These are phyloP conservation scores for Neurospora tetrasperma DNA, from an alignment of 495 filamentous ascomycete genomes.

Conservation along the genomic window DNA sequence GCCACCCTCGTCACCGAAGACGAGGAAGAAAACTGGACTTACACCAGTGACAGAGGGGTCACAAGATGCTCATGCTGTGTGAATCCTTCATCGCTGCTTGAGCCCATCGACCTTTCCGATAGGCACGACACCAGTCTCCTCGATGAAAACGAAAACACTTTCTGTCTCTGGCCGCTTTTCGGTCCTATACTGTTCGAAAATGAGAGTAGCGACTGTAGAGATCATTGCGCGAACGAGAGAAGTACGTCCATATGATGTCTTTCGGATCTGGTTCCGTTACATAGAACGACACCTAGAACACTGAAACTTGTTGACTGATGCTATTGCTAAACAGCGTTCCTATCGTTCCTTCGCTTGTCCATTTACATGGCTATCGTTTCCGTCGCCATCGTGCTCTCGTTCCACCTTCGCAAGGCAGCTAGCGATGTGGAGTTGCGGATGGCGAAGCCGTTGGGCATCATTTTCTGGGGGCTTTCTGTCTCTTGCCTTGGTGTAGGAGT, in stretches of 20 bases:
- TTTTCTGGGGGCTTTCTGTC: slow-evolving; percentile 79
- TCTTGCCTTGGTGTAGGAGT: slow-evolving; percentile 66
- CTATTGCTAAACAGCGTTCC: slow-evolving; percentile 46
- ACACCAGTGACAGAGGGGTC: not conserved
- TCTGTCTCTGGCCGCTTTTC: slow-evolving; percentile 60
- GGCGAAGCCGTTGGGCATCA: slow-evolving; percentile 70
- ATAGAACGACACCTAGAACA: no score
- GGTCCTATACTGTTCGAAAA: slow-evolving; percentile 86
- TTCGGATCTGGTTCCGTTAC: not conserved
- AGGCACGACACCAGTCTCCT: not conserved
- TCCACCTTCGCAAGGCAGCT: slow-evolving; percentile 73
- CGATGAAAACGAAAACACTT: slow-evolving; percentile 19
- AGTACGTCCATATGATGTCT: slow-evolving; percentile 37
- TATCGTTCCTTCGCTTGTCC: slow-evolving; percentile 86
- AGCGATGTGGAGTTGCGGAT: slow-evolving; percentile 59
- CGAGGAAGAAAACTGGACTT: not conserved
- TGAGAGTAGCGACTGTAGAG: slow-evolving; percentile 72
- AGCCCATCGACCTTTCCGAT: not conserved
- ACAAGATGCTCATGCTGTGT: not conserved
- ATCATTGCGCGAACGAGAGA: slow-evolving; percentile 69
- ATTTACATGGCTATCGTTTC: slow-evolving; percentile 87
- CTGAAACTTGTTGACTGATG: not conserved
- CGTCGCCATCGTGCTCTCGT: slow-evolving; percentile 82
- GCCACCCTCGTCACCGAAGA: not conserved
- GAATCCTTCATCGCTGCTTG: not conserved